phyloP scores from a whole-genome alignment of 2,329 filamentous ascomycete genomes.

The Sporothrix euskadiensis region DNA sequence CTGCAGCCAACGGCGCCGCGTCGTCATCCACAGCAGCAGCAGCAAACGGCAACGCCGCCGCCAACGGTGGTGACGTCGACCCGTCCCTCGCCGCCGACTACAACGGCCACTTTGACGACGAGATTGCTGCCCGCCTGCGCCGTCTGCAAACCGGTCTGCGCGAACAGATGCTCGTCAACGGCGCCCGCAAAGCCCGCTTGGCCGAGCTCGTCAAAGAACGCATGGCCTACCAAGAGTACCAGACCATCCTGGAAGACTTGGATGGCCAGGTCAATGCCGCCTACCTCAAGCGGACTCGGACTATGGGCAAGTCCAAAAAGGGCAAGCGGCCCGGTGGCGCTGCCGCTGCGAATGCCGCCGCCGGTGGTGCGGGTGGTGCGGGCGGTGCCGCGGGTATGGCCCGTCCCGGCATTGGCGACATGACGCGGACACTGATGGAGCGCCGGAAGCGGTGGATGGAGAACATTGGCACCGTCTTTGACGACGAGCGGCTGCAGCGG shows the following conservation, averaged over 20 bases:
- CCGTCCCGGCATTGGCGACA: conserved; percentile 82
- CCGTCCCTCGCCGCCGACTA: conserved; percentile 64
- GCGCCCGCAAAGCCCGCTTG: conserved; percentile 82
- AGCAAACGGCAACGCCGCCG: background rate
- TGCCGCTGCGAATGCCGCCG: conserved; percentile 60
- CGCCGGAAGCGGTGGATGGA: conserved; percentile 85
- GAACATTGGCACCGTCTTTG: conserved; percentile 86
- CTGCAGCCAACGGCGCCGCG: background rate
- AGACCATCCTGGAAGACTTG: conserved; percentile 93
- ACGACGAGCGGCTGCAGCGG: conserved; percentile 71
- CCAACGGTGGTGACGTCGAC: conserved; percentile 5
- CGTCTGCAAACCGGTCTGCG: conserved; percentile 80
- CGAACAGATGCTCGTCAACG: conserved; percentile 82
- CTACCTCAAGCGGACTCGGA: conserved; percentile 92
- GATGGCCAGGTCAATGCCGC: conserved; percentile 93
- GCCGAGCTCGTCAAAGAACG: conserved; percentile 86
- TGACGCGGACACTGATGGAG: conserved; percentile 91
- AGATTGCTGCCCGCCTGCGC: conserved; percentile 85
- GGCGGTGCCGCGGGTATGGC: conserved; percentile 52
- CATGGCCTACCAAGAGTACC: conserved; percentile 96
- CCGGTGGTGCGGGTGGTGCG: conserved; percentile 45
- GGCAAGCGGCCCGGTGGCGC: conserved; percentile 58
- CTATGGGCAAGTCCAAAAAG: conserved; percentile 91
- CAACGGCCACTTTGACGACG: conserved; percentile 88
- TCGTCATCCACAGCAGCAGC: background rate